Percentiles rank a stretch among this genome's conserved stretches.
Evolutionary conservation across 1,139 yeast species (phyloP).

Genomic region (Suhomyces bokatorum): DNA sequence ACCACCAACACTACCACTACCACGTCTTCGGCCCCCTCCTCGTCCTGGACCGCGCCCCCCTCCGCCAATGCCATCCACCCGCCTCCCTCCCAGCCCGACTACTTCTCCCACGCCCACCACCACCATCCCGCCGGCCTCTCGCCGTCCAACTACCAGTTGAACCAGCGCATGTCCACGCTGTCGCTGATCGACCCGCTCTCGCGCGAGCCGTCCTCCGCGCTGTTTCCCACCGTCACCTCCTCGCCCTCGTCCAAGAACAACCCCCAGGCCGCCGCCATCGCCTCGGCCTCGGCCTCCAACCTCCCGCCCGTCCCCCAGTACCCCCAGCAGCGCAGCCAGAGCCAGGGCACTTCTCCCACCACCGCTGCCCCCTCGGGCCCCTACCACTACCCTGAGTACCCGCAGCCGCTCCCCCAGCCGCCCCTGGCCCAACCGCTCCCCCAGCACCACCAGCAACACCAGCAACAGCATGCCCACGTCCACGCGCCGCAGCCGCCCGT

Average conservation of each 20-base stretch:
- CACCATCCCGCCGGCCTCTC: constrained; percentile 3
- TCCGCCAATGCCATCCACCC: constrained; percentile 2
- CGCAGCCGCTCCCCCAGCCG: neutral
- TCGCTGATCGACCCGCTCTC: constrained; percentile 11
- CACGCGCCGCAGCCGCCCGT: constrained; percentile 10
- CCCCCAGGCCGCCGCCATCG: neutral
- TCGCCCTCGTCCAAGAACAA: neutral
- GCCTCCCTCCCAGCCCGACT: constrained; percentile 7
- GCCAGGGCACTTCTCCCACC: constrained; percentile 11
- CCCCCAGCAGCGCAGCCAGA: constrained; percentile 8
- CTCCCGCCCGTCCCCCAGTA: constrained; percentile 10
- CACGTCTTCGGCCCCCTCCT: too few relatives aligned
- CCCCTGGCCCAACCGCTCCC: neutral
- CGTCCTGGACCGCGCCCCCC: constrained; percentile 1
- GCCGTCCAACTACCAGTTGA: constrained; percentile 12
- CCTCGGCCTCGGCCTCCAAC: constrained; percentile 1
- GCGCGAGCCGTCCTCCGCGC: constrained; percentile 8
- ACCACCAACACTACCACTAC: neutral
- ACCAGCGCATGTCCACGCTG: constrained; percentile 10
- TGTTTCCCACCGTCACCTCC: constrained; percentile 6
- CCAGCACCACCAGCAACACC: constrained; percentile 1
- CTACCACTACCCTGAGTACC: constrained; percentile 4
- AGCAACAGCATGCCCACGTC: constrained; percentile 8
- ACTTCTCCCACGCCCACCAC: constrained; percentile 8
- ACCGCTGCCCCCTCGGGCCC: neutral